A percentile compares a stretch with the other conserved stretches of the same genome.
Evolutionary conservation across 1,284 basidiomycete species (phyloP).

Genomic region (Ceratobasidium papillatum): DNA sequence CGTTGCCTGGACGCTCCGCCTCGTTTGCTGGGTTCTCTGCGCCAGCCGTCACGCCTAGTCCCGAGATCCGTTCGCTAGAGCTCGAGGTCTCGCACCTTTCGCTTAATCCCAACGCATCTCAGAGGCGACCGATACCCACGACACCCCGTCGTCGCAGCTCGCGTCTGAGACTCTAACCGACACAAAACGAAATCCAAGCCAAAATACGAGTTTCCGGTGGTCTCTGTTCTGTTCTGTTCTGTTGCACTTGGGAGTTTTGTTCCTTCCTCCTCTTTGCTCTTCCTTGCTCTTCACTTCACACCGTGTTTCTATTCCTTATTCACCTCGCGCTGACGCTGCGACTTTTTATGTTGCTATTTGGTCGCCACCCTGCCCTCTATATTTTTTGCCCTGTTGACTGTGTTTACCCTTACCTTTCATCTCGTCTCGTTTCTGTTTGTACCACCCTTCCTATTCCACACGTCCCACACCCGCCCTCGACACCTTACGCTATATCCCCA

Average conservation of each 20-base stretch:
- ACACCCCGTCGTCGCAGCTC: slow-evolving; percentile 35
- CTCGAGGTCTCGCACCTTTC: slow-evolving; percentile 15
- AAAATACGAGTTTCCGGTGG: neutral
- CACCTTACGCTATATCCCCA: slow-evolving; percentile 3
- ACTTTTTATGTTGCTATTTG: slow-evolving; percentile 20
- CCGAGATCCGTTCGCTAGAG: slow-evolving; percentile 37
- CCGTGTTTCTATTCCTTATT: slow-evolving; percentile 11
- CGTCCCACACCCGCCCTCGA: neutral
- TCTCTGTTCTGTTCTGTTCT: neutral
- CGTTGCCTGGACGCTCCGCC: slow-evolving; percentile 16
- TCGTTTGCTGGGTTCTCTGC: slow-evolving; percentile 22
- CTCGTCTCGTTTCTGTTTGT: slow-evolving; percentile 31
- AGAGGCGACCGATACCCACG: slow-evolving; percentile 7
- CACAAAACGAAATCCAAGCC: neutral
- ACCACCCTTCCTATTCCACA: neutral
- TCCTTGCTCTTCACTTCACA: neutral
- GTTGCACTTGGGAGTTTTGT: too few relatives aligned
- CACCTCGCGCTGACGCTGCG: neutral
- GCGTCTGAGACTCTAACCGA: slow-evolving; percentile 27
- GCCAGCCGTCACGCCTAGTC: neutral
- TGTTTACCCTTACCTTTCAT: neutral
- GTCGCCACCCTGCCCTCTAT: neutral
- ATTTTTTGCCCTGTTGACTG: neutral
- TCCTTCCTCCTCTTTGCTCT: slow-evolving; percentile 1
- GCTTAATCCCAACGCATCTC: neutral